Base-by-base conservation (phyloP, 2,329 filamentous ascomycete species). In the Fusarium denticulatum region DNA sequence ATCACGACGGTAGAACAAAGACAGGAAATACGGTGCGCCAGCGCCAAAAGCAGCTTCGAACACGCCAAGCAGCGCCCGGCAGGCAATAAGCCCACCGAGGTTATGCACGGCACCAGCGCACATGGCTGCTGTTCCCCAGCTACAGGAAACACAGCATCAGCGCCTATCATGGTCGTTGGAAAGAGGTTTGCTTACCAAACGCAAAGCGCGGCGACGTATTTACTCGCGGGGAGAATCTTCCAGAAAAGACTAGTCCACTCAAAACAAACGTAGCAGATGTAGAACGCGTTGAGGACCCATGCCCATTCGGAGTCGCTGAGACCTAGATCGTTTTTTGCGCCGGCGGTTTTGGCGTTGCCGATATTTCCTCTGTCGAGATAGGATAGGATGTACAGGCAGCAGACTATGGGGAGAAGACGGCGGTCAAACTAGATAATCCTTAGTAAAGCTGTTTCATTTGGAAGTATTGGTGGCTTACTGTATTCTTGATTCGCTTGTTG, bases 211-310 rank as follows among this genome's bases (percentile, higher is more conserved):
- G 71, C 57, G 18, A 75, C 69, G n/a, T 74, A 74, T 5, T 58
- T 72, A n/a, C 56, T 53, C 1, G 72, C 72, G 1, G 72, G 68
- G 3, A 75, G 42, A 1, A 74, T 56, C 49, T 75, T 75, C 71
- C 68, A 75, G 7, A 75, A 58, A 4, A 75, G 43, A 0, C 36
- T 75, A 0, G 72, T 74, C 63, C 69, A 72, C 45, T 75, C 65
- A 3, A 75, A 75, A 7, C 55, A 37, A 13, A 69, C 60, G 13
- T 74, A 75, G 12, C 69, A 60, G 49, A 74, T 72, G 30, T 74
- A 75, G 39, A 74, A 75, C 2, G 71, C 45, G n/a, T 74, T 75
- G 18, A 75, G 63, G 1, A 75, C 69, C 73, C 71, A 75, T 0
- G 71, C 42, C 71, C 71, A 75, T 6, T 75, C 6, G 2, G 53